These are phyloP conservation scores for Pythium volutum DNA, from an alignment of 352 stramenopile species.

Conservation along the genomic window DNA sequence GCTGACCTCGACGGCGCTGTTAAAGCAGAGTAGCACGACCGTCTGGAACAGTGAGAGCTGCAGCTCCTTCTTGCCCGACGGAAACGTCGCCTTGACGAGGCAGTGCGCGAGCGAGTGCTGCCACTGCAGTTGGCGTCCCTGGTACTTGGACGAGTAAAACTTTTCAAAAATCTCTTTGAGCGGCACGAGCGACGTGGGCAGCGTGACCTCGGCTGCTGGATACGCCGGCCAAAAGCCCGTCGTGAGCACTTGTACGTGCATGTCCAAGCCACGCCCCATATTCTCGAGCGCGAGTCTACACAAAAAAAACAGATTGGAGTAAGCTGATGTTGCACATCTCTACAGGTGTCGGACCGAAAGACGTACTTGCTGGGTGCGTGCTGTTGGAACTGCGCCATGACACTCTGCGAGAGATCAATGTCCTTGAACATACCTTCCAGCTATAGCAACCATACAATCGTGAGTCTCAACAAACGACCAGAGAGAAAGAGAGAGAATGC, in stretches of 20 bases:
- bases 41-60: conserved; percentile 88
- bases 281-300: conserved; percentile 39
- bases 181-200: conserved; percentile 57
- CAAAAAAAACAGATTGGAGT: neutral
- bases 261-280: conserved; percentile 72
- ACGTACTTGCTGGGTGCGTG: conserved; percentile 64
- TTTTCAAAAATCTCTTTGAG: conserved; percentile 86
- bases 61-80: conserved; percentile 80
- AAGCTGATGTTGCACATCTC: neutral
- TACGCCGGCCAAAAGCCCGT: conserved; percentile 98
- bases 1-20: conserved; percentile 48
- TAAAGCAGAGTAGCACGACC: conserved; percentile 86
- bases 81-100: conserved; percentile 85
- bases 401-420: conserved; percentile 94
- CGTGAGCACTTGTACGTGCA: conserved; percentile 96
- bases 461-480: too few relatives aligned
- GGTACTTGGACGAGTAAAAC: conserved; percentile 89
- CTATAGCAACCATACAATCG: conserved; percentile 22
- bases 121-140: conserved; percentile 89
- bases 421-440: conserved; percentile 99
- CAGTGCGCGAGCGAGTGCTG: conserved; percentile 89
- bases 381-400: conserved; percentile 92
- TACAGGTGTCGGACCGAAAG: neutral
- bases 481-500: too few relatives aligned
- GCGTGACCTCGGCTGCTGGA: conserved; percentile 75